A percentile compares a stretch with the other conserved stretches of the same genome.
These are phyloP conservation scores for Monoraphidium neglectum DNA, from an alignment of 139 green algal species.

Conservation along the genomic window DNA sequence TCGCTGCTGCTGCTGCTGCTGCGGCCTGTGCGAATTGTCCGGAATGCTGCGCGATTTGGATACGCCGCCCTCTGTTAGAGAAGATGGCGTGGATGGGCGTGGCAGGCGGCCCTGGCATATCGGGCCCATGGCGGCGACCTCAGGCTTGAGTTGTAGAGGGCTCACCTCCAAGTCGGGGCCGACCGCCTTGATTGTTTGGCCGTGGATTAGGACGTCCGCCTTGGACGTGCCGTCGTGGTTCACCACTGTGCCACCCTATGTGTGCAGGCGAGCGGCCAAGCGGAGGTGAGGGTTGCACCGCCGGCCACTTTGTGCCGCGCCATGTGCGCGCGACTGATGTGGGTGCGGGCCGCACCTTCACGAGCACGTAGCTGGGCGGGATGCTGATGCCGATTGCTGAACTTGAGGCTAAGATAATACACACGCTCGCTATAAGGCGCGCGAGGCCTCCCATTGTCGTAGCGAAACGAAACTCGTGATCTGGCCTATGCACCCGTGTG, in stretches of 20 bases:
- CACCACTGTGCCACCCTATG: conserved; percentile 92
- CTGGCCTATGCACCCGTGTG: no score
- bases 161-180: conserved; percentile 56
- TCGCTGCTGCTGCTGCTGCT: not conserved
- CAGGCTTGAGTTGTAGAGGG: not conserved
- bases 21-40: not conserved
- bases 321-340: no score
- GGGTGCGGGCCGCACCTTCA: no score
- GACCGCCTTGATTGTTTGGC: conserved; percentile 70
- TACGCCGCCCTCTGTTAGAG: not conserved
- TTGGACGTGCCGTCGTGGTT: conserved; percentile 72
- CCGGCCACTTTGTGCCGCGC: no score
- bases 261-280: no score
- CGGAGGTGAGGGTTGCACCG: no score
- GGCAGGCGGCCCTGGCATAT: not conserved
- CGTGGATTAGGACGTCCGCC: conserved; percentile 86
- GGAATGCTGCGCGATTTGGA: not conserved
- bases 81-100: not conserved
- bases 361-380: no score
- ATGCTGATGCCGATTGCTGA: no score
- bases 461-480: no score
- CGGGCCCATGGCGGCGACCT: not conserved
- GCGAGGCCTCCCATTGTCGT: no score
- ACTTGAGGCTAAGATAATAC: no score
- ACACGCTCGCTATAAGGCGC: no score